Evolutionary conservation across 495 filamentous ascomycete genomes (phyloP).

Genomic region (Mycothermus thermophilus): DNA sequence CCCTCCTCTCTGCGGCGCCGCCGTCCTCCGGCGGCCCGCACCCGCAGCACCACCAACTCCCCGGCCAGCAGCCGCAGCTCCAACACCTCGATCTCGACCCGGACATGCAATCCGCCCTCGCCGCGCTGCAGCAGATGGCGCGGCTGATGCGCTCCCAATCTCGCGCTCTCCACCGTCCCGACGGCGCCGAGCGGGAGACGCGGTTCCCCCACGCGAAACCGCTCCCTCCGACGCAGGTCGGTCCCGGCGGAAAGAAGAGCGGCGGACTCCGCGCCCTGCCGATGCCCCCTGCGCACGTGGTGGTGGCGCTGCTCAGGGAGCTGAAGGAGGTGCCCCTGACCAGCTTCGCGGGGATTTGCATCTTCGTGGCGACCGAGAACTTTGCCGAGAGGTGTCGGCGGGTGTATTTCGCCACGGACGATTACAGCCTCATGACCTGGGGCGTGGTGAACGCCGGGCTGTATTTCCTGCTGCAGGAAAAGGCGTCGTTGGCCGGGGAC

Average conservation of each 20-base stretch:
- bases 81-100: slow-evolving; percentile 32
- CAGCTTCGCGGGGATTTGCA: slow-evolving; percentile 27
- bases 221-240: too few species aligned
- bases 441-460: slow-evolving; percentile 44
- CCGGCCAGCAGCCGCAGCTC: too few species aligned
- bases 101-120: slow-evolving; percentile 42
- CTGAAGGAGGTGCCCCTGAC: slow-evolving; percentile 28
- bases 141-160: too few species aligned
- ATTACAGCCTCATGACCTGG: slow-evolving; percentile 41
- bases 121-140: slow-evolving; percentile 43
- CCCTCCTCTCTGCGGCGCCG: slow-evolving; percentile 22
- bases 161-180: too few species aligned
- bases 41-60: not conserved
- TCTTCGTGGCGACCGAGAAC: slow-evolving; percentile 34
- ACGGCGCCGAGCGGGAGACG: slow-evolving; percentile 27
- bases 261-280: slow-evolving; percentile 34
- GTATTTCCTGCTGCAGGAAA: slow-evolving; percentile 43
- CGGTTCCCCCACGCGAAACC: slow-evolving; percentile 31
- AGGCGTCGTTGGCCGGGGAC: slow-evolving; percentile 19
- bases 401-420: slow-evolving; percentile 46
- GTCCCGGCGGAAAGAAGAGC: too few species aligned
- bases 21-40: not conserved
- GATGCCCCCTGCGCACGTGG: slow-evolving; percentile 40
- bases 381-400: slow-evolving; percentile 46
- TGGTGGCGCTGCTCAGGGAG: slow-evolving; percentile 36